These are phyloP conservation scores for Aspergillus proliferans DNA, from an alignment of 2,329 filamentous ascomycete genomes.

Conservation along the genomic window DNA sequence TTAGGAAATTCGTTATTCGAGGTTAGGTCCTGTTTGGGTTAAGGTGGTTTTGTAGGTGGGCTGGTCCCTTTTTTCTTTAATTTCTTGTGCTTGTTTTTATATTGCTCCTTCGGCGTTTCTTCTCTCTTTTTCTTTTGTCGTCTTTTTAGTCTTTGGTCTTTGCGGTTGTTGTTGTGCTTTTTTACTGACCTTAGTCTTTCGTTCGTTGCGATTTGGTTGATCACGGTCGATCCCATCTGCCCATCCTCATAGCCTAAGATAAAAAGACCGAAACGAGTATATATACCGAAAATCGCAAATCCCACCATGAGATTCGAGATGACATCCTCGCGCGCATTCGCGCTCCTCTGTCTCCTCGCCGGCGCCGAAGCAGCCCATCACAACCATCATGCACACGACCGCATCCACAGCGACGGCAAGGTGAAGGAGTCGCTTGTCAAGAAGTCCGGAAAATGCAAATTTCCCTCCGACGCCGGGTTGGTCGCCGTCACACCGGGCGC, in stretches of 20 bases:
- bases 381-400: slow-evolving; percentile 20
- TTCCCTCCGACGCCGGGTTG: slow-evolving; percentile 61
- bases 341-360: slow-evolving; percentile 33
- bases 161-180: background rate
- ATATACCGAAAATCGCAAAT: background rate
- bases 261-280: background rate
- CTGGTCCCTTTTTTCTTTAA: slow-evolving; percentile 1
- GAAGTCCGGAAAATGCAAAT: slow-evolving; percentile 54
- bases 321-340: slow-evolving; percentile 25
- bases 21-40: background rate
- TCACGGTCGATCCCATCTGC: background rate
- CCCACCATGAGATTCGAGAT: slow-evolving; percentile 31
- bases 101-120: slow-evolving; percentile 1
- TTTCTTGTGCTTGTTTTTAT: background rate
- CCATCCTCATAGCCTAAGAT: background rate
- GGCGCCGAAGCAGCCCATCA: slow-evolving; percentile 27
- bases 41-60: background rate
- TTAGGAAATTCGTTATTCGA: background rate
- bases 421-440: slow-evolving; percentile 40
- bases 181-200: slow-evolving; percentile 16
- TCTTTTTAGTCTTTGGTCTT: slow-evolving; percentile 1
- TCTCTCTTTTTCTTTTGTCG: background rate
- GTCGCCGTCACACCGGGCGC: slow-evolving; percentile 59
- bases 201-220: slow-evolving; percentile 7
- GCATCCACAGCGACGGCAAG: slow-evolving; percentile 16